Evolutionary conservation across 768 basidiomycete genomes (phyloP), one percentile per base, ranked within the genome.

Genomic region (Daedalea quercina): DNA sequence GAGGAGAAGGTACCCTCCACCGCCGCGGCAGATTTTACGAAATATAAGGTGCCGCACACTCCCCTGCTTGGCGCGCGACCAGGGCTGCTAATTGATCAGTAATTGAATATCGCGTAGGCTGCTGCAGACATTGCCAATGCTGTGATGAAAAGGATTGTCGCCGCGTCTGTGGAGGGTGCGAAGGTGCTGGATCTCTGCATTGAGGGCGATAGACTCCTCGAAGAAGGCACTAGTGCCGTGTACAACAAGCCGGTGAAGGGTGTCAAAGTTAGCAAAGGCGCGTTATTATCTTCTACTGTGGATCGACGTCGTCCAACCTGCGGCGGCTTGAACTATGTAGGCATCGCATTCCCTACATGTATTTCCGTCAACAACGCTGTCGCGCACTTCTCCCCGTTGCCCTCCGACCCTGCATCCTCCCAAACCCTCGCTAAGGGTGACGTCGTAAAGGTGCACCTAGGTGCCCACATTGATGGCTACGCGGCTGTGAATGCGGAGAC

Each of bases 401-500:
- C 84, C 77, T 90, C 90, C 34, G 90, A 93, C 72, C 70, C 84
- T 15, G 78, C 81, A 57, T 80, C 87, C 24, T 71, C 74, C 7
- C 82, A 84, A 67, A 78, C 69, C 47, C 78, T 94, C 58, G 81
- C 80, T 24, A 87, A 92, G 57, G 83, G 84, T 55, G 96, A 99
- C 67, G 84, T 99, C 53, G 95, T 98, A 60, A 98, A 97, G 73
- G 73, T 99, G 57, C 91, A 94, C 69, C 77, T 98, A 55, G 96
- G 96, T 44, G 94, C 94, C 19, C 96, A 99, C 65, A 93, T 99
- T 70, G 95, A 98, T 67, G 96, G 96, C 52, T 97, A 90, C 70
- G 94, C 94, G 19, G 84, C 92, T 50, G 84, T 96, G 68, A 83
- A 82, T 65, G 96, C 92, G 31, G 96, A 99, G 70, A 97, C 95